Evolutionary conservation across 495 filamentous ascomycete species (phyloP).

Genomic region (Darksidea phi): DNA sequence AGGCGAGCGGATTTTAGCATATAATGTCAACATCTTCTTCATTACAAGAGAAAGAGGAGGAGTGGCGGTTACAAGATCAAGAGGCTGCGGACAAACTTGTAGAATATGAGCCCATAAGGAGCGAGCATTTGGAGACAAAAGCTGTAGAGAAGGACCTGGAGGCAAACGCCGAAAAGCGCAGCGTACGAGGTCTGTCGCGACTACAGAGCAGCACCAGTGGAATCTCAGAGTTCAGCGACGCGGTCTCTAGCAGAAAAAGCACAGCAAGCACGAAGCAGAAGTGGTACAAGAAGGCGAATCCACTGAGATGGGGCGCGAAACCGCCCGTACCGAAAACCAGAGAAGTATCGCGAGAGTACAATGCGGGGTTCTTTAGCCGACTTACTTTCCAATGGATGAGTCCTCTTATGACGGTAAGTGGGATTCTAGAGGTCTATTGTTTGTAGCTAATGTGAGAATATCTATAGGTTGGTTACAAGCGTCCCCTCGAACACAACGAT

Average conservation of each 20-base stretch:
- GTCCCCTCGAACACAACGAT: slow-evolving; percentile 78
- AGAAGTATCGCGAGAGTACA: slow-evolving; percentile 55
- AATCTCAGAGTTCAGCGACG: slow-evolving; percentile 50
- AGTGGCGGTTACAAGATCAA: slow-evolving; percentile 26
- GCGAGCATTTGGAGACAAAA: slow-evolving; percentile 36
- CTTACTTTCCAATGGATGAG: slow-evolving; percentile 69
- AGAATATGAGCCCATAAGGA: slow-evolving; percentile 37
- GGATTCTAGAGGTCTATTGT: slow-evolving; percentile 7
- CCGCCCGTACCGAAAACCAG: slow-evolving; percentile 61
- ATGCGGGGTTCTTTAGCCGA: slow-evolving; percentile 58
- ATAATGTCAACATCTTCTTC: slow-evolving; percentile 23
- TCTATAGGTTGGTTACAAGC: slow-evolving; percentile 70
- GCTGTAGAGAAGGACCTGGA: slow-evolving; percentile 36
- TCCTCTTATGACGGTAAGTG: slow-evolving; percentile 62
- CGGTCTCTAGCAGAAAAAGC: slow-evolving; percentile 37
- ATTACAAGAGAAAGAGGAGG: slow-evolving; percentile 30
- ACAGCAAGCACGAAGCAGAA: slow-evolving; percentile 46
- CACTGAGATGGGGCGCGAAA: slow-evolving; percentile 58
- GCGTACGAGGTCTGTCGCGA: slow-evolving; percentile 37
- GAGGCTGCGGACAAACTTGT: slow-evolving; percentile 19
- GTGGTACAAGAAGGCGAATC: slow-evolving; percentile 63
- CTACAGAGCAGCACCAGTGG: slow-evolving; percentile 48
- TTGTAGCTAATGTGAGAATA: not conserved
- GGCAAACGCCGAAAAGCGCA: slow-evolving; percentile 19
- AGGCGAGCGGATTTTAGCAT: not conserved